Evolutionary conservation across 768 basidiomycete species (phyloP).

Genomic region (Serendipita sp.): DNA sequence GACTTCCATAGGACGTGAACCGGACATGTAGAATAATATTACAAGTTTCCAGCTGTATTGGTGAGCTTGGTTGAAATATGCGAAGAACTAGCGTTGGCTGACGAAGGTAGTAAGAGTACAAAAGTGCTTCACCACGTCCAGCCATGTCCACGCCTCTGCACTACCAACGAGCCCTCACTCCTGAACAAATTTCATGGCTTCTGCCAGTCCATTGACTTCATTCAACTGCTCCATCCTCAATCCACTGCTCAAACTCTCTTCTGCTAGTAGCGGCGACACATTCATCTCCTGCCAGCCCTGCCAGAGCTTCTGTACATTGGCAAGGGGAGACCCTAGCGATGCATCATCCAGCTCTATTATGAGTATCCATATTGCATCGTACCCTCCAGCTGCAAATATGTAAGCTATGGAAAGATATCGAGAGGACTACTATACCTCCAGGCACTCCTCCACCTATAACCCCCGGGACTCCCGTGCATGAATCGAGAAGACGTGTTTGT

Average conservation of each 20-base stretch:
- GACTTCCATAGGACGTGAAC: neutral
- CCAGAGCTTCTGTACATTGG: constrained; percentile 57
- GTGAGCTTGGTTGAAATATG: too few species aligned
- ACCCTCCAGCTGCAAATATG: constrained; percentile 64
- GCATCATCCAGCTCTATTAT: constrained; percentile 30
- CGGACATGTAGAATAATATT: too few species aligned
- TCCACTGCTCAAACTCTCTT: constrained; percentile 53
- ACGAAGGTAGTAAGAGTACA: neutral
- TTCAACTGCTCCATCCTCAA: constrained; percentile 45
- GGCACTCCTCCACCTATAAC: constrained; percentile 92
- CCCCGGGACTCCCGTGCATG: constrained; percentile 59
- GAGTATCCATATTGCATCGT: constrained; percentile 91
- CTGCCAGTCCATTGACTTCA: constrained; percentile 37
- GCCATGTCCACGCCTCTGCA: too few species aligned
- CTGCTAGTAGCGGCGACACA: constrained; percentile 56
- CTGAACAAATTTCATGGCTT: constrained; percentile 15
- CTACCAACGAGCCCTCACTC: neutral
- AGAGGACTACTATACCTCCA: constrained; percentile 46
- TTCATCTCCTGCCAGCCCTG: constrained; percentile 38
- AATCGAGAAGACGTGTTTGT: constrained; percentile 71
- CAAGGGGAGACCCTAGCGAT: constrained; percentile 24
- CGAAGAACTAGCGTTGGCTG: too few species aligned
- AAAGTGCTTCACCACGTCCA: neutral
- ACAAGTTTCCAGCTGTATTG: too few species aligned
- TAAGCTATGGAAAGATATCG: neutral